These are phyloP conservation scores for Emericellopsis atlantica DNA, from an alignment of 2,329 filamentous ascomycete species.

Conservation along the genomic window DNA sequence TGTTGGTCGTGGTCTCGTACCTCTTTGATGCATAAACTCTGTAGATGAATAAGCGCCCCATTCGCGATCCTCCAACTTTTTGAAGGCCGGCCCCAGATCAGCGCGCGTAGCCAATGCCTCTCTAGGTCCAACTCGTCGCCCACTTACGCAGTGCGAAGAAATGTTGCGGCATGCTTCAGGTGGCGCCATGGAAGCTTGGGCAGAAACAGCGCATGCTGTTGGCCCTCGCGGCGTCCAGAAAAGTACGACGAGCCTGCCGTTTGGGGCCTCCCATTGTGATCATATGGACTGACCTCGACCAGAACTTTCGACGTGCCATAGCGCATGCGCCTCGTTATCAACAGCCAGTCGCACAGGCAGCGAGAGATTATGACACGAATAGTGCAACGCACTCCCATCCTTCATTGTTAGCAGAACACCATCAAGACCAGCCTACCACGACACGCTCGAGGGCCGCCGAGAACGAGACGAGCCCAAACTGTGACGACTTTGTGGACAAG, in stretches of 20 bases:
- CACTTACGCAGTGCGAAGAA: not conserved
- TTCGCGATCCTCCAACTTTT: not conserved
- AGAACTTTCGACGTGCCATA: not conserved
- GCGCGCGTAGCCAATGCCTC: too few relatives aligned
- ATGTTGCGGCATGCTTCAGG: slow-evolving; percentile 4
- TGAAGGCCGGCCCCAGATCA: not conserved
- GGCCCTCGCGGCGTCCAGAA: slow-evolving; percentile 1
- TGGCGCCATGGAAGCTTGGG: slow-evolving; percentile 4
- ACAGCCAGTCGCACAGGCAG: too few relatives aligned
- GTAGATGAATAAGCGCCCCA: not conserved
- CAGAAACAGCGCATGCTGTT: slow-evolving; percentile 2
- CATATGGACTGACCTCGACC: not conserved
- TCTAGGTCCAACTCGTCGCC: too few relatives aligned
- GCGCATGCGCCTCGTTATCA: too few relatives aligned
- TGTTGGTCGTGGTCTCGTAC: too few relatives aligned
- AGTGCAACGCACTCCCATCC: too few relatives aligned
- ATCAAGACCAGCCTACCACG: too few relatives aligned
- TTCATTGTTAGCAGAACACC: too few relatives aligned
- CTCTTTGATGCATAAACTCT: too few relatives aligned
- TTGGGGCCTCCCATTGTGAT: not conserved
- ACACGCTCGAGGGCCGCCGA: too few relatives aligned
- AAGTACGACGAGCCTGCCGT: not conserved
- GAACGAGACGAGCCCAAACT: not conserved
- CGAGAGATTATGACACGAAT: too few relatives aligned
- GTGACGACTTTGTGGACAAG: not conserved